Evolutionary conservation across 768 basidiomycete species (phyloP).

Genomic region (Lactifluus pinguis): DNA sequence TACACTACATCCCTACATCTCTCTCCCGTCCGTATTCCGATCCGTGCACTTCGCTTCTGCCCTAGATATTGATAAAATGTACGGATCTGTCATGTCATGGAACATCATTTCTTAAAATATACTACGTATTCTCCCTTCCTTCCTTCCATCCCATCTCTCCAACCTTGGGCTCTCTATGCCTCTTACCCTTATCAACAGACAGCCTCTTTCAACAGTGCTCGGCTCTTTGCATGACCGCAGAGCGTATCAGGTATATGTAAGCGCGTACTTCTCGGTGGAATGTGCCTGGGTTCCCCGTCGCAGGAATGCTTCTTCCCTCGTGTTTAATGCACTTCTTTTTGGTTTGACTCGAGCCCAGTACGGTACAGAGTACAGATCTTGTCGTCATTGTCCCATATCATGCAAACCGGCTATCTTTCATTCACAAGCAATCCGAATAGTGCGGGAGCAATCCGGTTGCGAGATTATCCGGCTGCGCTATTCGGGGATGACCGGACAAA

Average conservation of each 20-base stretch:
- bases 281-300: not conserved
- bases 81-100: not conserved
- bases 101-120: not conserved
- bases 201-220: not conserved
- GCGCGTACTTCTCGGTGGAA: constrained; percentile 8
- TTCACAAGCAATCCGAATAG: not conserved
- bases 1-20: not conserved
- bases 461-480: constrained; percentile 3
- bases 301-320: not conserved
- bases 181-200: not conserved
- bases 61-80: not conserved
- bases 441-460: constrained; percentile 3
- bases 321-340: not conserved
- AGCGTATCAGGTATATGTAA: not conserved
- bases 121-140: too few relatives aligned
- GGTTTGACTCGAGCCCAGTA: not conserved
- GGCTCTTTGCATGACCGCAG: constrained; percentile 3
- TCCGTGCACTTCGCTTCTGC: not conserved
- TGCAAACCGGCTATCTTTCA: not conserved
- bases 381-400: not conserved
- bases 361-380: not conserved
- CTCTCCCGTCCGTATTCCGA: not conserved
- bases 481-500: not conserved
- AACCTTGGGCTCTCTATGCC: not conserved
- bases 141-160: not conserved